A percentile compares a stretch with the other conserved stretches of the same genome.
Evolutionary conservation across 164 flowering plant species (phyloP).

Genomic region (Stephania japonica): DNA sequence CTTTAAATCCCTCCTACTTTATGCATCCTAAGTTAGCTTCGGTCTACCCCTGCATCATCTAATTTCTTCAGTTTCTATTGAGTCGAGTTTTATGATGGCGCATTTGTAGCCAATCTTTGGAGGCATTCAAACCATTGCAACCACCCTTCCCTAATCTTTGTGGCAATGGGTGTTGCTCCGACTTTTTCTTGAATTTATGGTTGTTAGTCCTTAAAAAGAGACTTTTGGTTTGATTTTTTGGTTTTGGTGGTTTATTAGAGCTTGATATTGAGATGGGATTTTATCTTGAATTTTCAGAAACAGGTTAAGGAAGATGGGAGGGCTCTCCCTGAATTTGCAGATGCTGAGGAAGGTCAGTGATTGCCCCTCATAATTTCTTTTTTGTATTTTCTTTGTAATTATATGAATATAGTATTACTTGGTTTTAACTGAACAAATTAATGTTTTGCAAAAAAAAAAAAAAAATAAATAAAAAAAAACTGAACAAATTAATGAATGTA

Average conservation of each 20-base stretch:
- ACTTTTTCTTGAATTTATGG: background rate
- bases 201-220: background rate
- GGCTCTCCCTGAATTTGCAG: conserved; percentile 79
- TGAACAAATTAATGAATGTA: background rate
- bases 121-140: no score
- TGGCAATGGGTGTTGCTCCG: no score
- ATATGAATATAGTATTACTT: background rate
- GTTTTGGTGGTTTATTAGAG: background rate
- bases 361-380: background rate
- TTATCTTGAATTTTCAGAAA: conserved; percentile 44
- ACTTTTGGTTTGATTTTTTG: background rate
- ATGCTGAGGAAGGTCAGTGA: conserved; percentile 77
- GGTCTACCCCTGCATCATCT: no score
- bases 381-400: background rate
- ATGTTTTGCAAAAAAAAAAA: no score
- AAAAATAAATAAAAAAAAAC: no score
- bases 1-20: no score
- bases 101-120: no score
- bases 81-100: no score
- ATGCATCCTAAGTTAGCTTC: no score
- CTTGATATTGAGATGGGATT: conserved; percentile 5
- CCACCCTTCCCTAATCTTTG: no score
- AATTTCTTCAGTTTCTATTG: no score
- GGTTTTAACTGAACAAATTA: conserved; percentile 3
- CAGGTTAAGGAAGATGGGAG: conserved; percentile 70